Conservation (phyloP, 2,329 filamentous ascomycete genomes). For the Colletotrichum cereale region DNA sequence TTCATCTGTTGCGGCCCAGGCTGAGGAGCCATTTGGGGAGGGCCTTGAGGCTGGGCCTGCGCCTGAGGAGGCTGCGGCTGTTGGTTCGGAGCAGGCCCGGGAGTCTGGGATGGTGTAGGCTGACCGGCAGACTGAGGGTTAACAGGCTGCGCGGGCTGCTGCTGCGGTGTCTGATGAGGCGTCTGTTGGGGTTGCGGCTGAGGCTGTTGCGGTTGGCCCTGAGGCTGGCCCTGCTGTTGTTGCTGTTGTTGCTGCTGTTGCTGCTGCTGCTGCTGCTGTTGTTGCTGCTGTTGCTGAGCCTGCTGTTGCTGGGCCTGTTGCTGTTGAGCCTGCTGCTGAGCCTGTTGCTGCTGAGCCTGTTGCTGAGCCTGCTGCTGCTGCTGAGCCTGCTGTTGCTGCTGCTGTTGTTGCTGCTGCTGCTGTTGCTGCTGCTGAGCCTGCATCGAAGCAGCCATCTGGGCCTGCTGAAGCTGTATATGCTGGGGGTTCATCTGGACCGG, state of each 20-base stretch:
- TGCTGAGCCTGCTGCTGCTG: conserved; percentile 53
- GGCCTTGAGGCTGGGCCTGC: conserved; percentile 43
- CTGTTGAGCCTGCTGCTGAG: conserved; percentile 51
- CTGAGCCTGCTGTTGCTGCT: conserved; percentile 55
- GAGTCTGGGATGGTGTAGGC: conserved; percentile 41
- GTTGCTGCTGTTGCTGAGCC: conserved; percentile 52
- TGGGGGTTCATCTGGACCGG: conserved; percentile 62
- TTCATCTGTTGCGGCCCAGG: conserved; percentile 46
- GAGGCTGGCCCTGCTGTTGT: conserved; percentile 49
- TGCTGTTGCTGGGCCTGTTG: conserved; percentile 51
- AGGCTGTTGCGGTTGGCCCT: conserved; percentile 51
- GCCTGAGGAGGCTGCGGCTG: conserved; percentile 49
- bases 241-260: conserved; percentile 51
- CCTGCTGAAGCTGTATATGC: conserved; percentile 60
- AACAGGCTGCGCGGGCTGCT: conserved; percentile 40
- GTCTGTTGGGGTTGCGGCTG: conserved; percentile 51
- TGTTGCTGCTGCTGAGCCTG: conserved; percentile 55
- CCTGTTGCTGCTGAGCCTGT: conserved; percentile 52
- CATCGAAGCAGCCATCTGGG: conserved; percentile 53
- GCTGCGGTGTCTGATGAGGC: conserved; percentile 41
- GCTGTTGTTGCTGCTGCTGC: conserved; percentile 47
- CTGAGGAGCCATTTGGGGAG: conserved; percentile 53
- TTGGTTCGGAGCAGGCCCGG: conserved; percentile 40
- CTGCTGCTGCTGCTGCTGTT: conserved; percentile 54
- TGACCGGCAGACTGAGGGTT: conserved; percentile 42